phyloP scores from a whole-genome alignment of 164 flowering plant genomes.

The Vitis riparia region DNA sequence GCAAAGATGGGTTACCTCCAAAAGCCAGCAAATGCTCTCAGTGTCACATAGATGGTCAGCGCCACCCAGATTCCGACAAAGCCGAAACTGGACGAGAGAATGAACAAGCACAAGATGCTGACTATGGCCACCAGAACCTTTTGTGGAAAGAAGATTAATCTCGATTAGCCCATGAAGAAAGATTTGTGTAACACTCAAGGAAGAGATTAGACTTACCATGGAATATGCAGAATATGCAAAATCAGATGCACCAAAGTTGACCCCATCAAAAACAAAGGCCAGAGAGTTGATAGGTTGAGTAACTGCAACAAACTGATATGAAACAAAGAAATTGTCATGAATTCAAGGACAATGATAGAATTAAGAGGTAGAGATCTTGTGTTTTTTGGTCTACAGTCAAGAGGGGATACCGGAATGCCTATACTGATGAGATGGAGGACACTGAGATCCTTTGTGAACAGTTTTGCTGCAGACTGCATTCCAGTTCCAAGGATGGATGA shows the following conservation, averaged over 20 bases:
- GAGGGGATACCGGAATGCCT: constrained; percentile 66
- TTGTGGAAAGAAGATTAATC: constrained; percentile 9
- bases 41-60: constrained; percentile 72
- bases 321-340: not conserved
- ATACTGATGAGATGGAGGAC: constrained; percentile 61
- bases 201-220: constrained; percentile 52
- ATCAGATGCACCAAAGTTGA: constrained; percentile 95
- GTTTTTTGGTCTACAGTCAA: not conserved
- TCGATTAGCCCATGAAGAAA: constrained; percentile 2
- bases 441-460: constrained; percentile 60
- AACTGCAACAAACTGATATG: constrained; percentile 84
- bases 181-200: not conserved
- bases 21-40: constrained; percentile 68
- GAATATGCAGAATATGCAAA: constrained; percentile 81
- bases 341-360: not conserved
- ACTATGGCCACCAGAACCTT: constrained; percentile 75
- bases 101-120: constrained; percentile 59
- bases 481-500: constrained; percentile 64
- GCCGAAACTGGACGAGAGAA: constrained; percentile 58
- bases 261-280: constrained; percentile 93
- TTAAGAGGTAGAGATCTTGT: not conserved
- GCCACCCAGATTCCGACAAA: constrained; percentile 89
- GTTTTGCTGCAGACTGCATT: constrained; percentile 51
- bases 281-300: constrained; percentile 86
- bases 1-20: constrained; percentile 55